Conservation (phyloP, 1,139 yeast species). For the Blastobotrys malaysiensis region DNA sequence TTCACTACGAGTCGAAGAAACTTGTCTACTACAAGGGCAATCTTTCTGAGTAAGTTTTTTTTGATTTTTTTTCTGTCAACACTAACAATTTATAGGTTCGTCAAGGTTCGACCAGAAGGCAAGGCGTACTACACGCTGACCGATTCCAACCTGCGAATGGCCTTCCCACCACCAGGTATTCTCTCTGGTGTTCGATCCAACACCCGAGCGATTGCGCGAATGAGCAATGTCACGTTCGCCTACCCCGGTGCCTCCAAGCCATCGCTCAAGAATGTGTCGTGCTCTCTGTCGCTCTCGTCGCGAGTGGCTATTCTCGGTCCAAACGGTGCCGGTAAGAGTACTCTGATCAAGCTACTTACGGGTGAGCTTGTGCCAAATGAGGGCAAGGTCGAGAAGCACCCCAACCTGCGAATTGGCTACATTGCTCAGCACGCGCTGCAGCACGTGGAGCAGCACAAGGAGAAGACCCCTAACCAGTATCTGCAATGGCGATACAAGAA, state of each 20-base stretch:
- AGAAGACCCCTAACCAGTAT: slow-evolving; percentile 95
- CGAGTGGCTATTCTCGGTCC: slow-evolving; percentile 97
- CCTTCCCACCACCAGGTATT: slow-evolving; percentile 97
- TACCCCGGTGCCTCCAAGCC: slow-evolving; percentile 91
- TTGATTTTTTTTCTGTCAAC: not conserved
- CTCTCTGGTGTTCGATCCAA: slow-evolving; percentile 92
- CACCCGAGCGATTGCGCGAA: slow-evolving; percentile 92
- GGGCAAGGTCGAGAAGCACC: slow-evolving; percentile 96
- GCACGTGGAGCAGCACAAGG: slow-evolving; percentile 95
- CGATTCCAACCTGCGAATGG: slow-evolving; percentile 91
- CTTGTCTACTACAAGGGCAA: slow-evolving; percentile 95
- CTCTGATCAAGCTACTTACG: slow-evolving; percentile 85
- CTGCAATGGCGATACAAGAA: slow-evolving; percentile 97
- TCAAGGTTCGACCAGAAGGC: slow-evolving; percentile 90
- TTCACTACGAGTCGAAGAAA: slow-evolving; percentile 93
- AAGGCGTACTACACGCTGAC: slow-evolving; percentile 94
- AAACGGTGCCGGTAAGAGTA: slow-evolving; percentile 98
- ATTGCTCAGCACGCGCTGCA: slow-evolving; percentile 98
- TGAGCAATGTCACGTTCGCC: slow-evolving; percentile 77
- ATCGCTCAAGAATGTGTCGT: slow-evolving; percentile 70
- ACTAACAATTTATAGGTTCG: slow-evolving; percentile 43
- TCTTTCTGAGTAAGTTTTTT: slow-evolving; percentile 50
- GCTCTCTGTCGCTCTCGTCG: slow-evolving; percentile 84
- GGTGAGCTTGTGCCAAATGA: slow-evolving; percentile 82
- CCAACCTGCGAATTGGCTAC: slow-evolving; percentile 95